Evolutionary conservation across 768 basidiomycete genomes (phyloP), one percentile per base, ranked within the genome.

Genomic region (Mycena amicta): DNA sequence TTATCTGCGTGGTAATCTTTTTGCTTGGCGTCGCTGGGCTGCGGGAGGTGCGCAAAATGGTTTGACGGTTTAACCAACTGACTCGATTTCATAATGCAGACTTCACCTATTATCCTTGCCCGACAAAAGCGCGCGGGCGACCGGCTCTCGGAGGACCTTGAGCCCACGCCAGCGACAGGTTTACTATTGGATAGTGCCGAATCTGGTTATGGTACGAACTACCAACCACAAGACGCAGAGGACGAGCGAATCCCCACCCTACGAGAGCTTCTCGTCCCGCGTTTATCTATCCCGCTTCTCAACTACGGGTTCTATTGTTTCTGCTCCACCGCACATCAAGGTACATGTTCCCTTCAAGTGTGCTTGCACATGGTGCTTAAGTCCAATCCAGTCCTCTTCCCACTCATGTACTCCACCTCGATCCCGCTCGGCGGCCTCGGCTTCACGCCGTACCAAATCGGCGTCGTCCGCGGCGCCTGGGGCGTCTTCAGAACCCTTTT

Each of bases 391-490:
- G 62, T 65, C 25, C 60, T 68, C 27, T 52, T 60, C 26, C 68
- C 68, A 20, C 59, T 71, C 5, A 66, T 71, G 55, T 68, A 66
- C 53, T 77, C 82, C 28, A 85, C 83, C 0, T 82, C 85, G 4
- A 69, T 79, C 52, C 71, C 68, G 13, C 71, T 77, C 13, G 84
- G 85, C 26, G 84, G 84, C 0, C 77, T 85, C 26, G 83, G 82
- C 3, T 70, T 87, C 27, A 68, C 72, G 25, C 81, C 85, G 4
- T 75, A 75, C 20, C 61, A 66, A 15, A 86, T 86, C 33, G 84
- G 84, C n/a, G 71, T 74, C 33, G 79, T 83, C 33, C 74, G 83
- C 30, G 77, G 79, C 4, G 49, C 67, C 8, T 80, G 75, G 57
- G 84, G 84, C 2, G 57, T 83, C 27, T 51, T 74, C 33, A 83